A percentile compares a stretch with the other conserved stretches of the same genome.
Evolutionary conservation across 2,329 filamentous ascomycete species (phyloP).

Genomic region (Claviceps spartinae): DNA sequence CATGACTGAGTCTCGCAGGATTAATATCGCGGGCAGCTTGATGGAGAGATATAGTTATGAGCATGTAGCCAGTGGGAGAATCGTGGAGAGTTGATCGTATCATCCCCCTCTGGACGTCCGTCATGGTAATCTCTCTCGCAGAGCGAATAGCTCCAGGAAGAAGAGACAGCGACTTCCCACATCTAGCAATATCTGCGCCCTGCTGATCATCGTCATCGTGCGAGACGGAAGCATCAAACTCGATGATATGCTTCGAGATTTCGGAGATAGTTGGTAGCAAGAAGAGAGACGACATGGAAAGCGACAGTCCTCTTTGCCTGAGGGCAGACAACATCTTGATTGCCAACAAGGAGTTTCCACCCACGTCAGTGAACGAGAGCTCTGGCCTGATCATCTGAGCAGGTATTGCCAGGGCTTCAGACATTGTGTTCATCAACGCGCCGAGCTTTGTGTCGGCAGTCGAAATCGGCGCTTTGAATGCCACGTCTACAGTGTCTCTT

Average conservation of each 20-base stretch:
- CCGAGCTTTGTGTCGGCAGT: background rate
- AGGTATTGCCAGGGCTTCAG: background rate
- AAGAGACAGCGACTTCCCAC: background rate
- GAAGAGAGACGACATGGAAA: background rate
- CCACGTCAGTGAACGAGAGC: background rate
- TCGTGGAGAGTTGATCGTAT: background rate
- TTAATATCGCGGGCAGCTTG: background rate
- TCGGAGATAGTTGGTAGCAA: background rate
- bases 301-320: slow-evolving; percentile 1
- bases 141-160: background rate
- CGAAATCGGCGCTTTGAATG: background rate
- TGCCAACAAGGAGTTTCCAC: slow-evolving; percentile 1
- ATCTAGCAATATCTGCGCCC: background rate
- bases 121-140: background rate
- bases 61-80: background rate
- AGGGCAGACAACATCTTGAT: background rate
- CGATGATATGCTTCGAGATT: background rate
- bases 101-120: background rate
- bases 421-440: background rate
- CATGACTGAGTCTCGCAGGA: background rate
- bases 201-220: background rate
- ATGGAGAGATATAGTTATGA: background rate
- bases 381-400: background rate
- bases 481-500: background rate
- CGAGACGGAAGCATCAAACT: background rate